Conservation (phyloP, 345 rosid species). For the Rhizophora apiculata region DNA sequence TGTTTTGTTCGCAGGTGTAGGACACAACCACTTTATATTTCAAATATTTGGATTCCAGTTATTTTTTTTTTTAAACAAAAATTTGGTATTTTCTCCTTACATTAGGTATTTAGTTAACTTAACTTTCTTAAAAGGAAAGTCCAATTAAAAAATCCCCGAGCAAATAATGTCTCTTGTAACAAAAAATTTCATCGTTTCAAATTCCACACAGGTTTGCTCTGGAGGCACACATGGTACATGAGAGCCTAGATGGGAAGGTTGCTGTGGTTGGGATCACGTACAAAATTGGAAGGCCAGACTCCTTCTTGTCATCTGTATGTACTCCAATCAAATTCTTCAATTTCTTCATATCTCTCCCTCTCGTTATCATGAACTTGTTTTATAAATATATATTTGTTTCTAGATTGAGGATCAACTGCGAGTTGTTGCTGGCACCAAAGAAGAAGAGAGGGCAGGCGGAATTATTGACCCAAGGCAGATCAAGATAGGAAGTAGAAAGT, state of each 20-base stretch:
- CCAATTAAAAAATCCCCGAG: too few relatives aligned
- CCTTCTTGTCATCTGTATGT: conserved; percentile 56
- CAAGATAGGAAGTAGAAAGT: conserved; percentile 54
- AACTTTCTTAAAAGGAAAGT: too few relatives aligned
- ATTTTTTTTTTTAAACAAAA: too few relatives aligned
- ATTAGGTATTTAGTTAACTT: too few relatives aligned
- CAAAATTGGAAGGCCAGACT: conserved; percentile 59
- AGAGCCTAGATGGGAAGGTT: conserved; percentile 45
- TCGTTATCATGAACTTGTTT: not conserved
- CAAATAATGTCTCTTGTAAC: not conserved
- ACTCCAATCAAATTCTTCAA: too few relatives aligned
- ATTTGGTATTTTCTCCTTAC: too few relatives aligned
- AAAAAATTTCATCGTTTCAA: not conserved
- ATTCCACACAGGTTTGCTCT: conserved; percentile 43
- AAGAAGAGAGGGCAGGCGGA: conserved; percentile 40
- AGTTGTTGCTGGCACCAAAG: conserved; percentile 25
- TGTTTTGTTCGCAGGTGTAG: too few relatives aligned
- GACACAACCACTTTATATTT: not conserved
- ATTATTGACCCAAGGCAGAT: conserved; percentile 47
- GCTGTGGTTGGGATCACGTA: conserved; percentile 75
- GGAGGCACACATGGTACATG: conserved; percentile 80
- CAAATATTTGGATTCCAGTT: not conserved
- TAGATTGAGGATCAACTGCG: conserved; percentile 47
- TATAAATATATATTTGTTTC: not conserved
- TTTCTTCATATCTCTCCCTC: not conserved